These are phyloP conservation scores for Tricholoma saponaceum DNA, from an alignment of 768 basidiomycete genomes.

Conservation along the genomic window DNA sequence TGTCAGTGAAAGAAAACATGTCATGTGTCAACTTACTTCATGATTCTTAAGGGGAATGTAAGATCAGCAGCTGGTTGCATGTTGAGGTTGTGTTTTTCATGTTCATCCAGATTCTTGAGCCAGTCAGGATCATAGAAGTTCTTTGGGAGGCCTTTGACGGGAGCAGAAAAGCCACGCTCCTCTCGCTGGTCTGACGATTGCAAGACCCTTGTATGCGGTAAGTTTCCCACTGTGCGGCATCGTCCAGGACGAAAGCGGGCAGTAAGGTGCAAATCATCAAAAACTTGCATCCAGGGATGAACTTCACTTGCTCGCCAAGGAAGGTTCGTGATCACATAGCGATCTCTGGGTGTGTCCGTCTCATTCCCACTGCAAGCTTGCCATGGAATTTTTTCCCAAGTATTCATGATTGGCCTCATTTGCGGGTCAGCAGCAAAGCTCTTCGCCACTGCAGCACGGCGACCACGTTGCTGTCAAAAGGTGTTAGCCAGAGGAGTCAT, in stretches of 20 bases:
- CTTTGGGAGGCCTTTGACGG: constrained; percentile 2
- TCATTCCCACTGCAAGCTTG: constrained; percentile 6
- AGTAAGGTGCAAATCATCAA: constrained; percentile 7
- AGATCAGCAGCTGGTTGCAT: constrained; percentile 4
- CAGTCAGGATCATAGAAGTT: constrained; percentile 8
- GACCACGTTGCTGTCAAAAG: neutral
- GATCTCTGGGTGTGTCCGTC: neutral
- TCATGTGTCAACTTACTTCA: neutral
- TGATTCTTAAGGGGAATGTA: neutral
- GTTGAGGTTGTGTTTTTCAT: neutral
- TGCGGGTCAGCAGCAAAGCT: neutral
- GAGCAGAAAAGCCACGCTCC: neutral
- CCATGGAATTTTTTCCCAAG: neutral
- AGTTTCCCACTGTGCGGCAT: neutral
- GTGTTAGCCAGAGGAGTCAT: neutral
- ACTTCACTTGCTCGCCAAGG: constrained; percentile 2
- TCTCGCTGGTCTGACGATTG: neutral
- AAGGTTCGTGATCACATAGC: constrained; percentile 4
- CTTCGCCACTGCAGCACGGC: neutral
- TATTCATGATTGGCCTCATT: neutral
- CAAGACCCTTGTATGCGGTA: constrained; percentile 3
- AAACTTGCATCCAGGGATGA: neutral
- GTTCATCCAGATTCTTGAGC: constrained; percentile 1
- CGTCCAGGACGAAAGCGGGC: constrained; percentile 2
- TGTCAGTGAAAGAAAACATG: no score